Evolutionary conservation across 352 stramenopile genomes (phyloP).

Genomic region (Peronospora farinosa): DNA sequence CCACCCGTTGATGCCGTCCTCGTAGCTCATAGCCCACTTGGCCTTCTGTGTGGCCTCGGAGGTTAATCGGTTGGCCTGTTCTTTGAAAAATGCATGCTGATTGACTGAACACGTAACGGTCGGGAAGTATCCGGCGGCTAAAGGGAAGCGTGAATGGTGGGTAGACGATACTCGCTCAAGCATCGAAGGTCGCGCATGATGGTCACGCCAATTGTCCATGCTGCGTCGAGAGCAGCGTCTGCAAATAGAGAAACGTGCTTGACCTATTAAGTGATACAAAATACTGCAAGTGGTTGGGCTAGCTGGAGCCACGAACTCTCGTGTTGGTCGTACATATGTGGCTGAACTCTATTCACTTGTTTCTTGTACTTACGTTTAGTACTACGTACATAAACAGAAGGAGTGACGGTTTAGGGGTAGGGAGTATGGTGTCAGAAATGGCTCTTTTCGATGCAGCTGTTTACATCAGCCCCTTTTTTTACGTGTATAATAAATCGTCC

Average conservation of each 20-base stretch:
- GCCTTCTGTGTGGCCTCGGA: slow-evolving; percentile 31
- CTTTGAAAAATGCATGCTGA: slow-evolving; percentile 32
- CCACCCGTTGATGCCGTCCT: slow-evolving; percentile 53
- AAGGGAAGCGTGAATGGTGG: slow-evolving; percentile 30
- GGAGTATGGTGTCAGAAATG: too few relatives aligned
- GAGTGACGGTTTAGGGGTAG: too few relatives aligned
- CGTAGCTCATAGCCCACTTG: slow-evolving; percentile 58
- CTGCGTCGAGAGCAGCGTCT: background rate
- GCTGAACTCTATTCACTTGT: background rate
- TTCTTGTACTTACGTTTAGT: background rate
- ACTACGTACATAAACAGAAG: background rate
- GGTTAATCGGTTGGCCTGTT: slow-evolving; percentile 35
- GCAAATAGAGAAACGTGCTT: background rate
- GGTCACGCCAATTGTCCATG: background rate
- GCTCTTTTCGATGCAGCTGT: too few relatives aligned
- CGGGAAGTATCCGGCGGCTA: slow-evolving; percentile 45
- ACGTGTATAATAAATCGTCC: too few relatives aligned
- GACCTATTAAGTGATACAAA: background rate
- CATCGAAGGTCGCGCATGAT: slow-evolving; percentile 27
- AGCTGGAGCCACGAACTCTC: background rate
- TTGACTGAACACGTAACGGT: slow-evolving; percentile 30
- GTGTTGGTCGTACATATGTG: background rate
- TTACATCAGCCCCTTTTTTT: too few relatives aligned
- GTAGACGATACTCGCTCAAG: slow-evolving; percentile 27
- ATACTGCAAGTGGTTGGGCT: background rate